phyloP scores from a whole-genome alignment of 192 early-diverging fungal genomes.

The Coemansia sp. region DNA sequence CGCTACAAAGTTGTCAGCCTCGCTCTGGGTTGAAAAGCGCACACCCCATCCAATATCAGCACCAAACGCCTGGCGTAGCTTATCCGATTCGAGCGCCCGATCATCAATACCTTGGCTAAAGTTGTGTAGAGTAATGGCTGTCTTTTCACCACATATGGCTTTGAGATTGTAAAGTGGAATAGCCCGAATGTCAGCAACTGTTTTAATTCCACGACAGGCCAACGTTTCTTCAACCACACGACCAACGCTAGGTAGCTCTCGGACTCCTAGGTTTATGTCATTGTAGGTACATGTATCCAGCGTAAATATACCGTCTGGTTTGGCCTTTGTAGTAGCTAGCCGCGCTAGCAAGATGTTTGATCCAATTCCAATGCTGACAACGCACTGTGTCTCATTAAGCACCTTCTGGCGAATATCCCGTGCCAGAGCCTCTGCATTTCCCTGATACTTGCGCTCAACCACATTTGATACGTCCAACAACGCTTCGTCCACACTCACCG shows the following conservation, averaged over 20 bases:
- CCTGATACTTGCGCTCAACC: conserved; percentile 20
- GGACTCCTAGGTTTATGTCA: conserved; percentile 12
- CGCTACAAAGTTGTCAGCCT: conserved; percentile 71
- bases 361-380: conserved; percentile 76
- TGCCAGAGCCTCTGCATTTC: conserved; percentile 43
- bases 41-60: conserved; percentile 89
- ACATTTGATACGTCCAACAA: conserved; percentile 65
- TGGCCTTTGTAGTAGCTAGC: conserved; percentile 70
- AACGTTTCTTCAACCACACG: conserved; percentile 54
- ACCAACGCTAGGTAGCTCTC: conserved; percentile 60
- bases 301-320: conserved; percentile 62
- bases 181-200: conserved; percentile 53
- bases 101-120: conserved; percentile 75
- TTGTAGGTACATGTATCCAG: conserved; percentile 18
- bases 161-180: conserved; percentile 55
- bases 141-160: conserved; percentile 68
- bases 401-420: conserved; percentile 58
- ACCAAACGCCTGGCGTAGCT: conserved; percentile 72
- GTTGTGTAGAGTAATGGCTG: conserved; percentile 66
- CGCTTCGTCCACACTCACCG: conserved; percentile 85
- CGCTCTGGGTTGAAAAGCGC: conserved; percentile 69
- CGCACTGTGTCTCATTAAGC: conserved; percentile 57
- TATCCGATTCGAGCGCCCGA: conserved; percentile 63
- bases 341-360: conserved; percentile 72
- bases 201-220: conserved; percentile 41